These are phyloP conservation scores for Auricularia cornea DNA, from an alignment of 768 basidiomycete species.

Conservation along the genomic window DNA sequence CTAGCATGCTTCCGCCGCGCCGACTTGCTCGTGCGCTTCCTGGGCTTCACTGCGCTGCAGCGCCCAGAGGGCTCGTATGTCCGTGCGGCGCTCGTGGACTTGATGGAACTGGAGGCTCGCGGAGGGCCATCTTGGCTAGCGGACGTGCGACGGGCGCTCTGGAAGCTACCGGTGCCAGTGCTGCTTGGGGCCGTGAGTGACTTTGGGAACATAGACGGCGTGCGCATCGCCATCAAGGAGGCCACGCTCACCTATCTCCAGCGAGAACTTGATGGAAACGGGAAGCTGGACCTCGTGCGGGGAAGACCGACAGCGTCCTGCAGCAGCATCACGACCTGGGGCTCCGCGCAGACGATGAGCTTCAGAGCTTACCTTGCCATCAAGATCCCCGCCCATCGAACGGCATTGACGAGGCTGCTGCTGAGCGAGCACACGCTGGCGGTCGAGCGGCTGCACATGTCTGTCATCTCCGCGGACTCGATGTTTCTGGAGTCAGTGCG, in stretches of 20 bases:
- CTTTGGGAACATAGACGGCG: background rate
- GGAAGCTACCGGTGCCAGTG: background rate
- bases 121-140: background rate
- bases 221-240: background rate
- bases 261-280: background rate
- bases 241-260: background rate
- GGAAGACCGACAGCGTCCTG: background rate
- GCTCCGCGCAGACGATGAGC: background rate
- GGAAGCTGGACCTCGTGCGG: background rate
- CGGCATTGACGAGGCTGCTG: background rate
- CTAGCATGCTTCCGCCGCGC: conserved; percentile 14
- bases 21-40: conserved; percentile 13
- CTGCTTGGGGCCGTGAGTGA: background rate
- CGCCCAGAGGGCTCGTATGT: background rate
- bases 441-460: background rate
- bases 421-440: background rate
- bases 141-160: background rate
- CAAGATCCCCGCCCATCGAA: background rate
- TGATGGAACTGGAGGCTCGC: background rate
- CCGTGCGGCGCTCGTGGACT: background rate
- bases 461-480: too few species aligned
- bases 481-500: too few species aligned
- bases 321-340: background rate
- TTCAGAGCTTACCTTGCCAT: background rate
- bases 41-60: conserved; percentile 9